Evolutionary conservation across 2,329 filamentous ascomycete genomes (phyloP).

Genomic region (Tolypocladium ophioglossoides): DNA sequence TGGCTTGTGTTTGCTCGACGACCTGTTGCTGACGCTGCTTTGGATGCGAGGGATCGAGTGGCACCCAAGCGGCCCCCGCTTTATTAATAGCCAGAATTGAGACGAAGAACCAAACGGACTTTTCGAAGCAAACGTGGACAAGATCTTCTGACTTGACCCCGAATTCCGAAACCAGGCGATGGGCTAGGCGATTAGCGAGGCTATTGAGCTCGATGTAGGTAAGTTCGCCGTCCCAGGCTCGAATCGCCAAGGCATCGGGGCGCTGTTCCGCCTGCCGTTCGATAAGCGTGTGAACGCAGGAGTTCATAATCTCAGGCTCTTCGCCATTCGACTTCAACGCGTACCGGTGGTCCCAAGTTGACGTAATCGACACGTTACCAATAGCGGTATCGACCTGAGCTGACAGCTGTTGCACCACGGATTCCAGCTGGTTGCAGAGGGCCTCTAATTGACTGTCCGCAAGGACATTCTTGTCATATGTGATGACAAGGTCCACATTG

Average conservation of each 20-base stretch:
- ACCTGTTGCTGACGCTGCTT: background rate
- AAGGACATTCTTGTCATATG: background rate
- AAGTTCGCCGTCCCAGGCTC: background rate
- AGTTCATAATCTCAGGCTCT: background rate
- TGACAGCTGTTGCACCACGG: background rate
- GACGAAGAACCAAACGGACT: too few relatives aligned
- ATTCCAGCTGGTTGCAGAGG: background rate
- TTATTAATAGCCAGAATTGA: too few relatives aligned
- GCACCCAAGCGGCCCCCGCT: too few relatives aligned
- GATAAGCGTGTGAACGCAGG: background rate
- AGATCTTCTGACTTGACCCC: background rate
- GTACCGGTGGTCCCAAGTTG: conserved; percentile 1
- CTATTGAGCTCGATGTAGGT: background rate
- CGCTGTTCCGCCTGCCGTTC: background rate
- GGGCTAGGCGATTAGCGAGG: background rate
- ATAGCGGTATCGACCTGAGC: background rate
- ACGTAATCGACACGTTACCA: background rate
- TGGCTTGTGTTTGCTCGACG: background rate
- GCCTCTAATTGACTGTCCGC: background rate
- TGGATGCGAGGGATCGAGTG: background rate
- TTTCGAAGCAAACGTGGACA: background rate
- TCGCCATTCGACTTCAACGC: background rate
- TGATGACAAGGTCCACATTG: background rate
- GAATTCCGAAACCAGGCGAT: background rate
- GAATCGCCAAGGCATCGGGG: background rate